Conservation (phyloP, 108 stramenopile species). For the Cyclotella distinguenda region DNA sequence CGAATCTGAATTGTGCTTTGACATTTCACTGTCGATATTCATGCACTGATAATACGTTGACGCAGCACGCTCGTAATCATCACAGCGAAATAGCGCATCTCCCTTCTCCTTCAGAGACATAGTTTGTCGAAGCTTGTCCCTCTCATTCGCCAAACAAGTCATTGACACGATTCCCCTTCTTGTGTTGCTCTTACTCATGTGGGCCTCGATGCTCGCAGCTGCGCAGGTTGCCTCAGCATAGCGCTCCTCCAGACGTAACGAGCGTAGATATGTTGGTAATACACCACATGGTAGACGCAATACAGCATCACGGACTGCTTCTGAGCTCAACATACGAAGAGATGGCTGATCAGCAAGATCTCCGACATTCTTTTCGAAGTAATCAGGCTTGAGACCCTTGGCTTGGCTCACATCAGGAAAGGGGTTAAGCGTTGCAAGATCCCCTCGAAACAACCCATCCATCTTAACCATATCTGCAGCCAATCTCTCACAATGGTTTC, state of each 20-base stretch:
- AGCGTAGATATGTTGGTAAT: conserved; percentile 56
- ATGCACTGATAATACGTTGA: conserved; percentile 63
- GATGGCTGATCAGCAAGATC: conserved; percentile 18
- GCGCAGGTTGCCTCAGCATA: conserved; percentile 62
- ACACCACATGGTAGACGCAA: conserved; percentile 61
- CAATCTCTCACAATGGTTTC: conserved; percentile 67
- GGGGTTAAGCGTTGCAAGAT: conserved; percentile 58
- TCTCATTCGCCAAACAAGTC: conserved; percentile 45
- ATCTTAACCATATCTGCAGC: conserved; percentile 57
- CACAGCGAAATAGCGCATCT: conserved; percentile 66
- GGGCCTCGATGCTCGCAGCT: conserved; percentile 35
- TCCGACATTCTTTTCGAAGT: conserved; percentile 38
- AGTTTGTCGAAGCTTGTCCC: conserved; percentile 50
- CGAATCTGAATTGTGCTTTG: conserved; percentile 24
- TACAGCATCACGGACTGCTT: conserved; percentile 68
- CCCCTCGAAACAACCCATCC: conserved; percentile 70
- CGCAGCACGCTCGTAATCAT: conserved; percentile 63
- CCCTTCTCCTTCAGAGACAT: conserved; percentile 58
- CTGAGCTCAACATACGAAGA: conserved; percentile 47
- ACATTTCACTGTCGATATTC: conserved; percentile 51
- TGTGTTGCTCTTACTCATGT: conserved; percentile 41
- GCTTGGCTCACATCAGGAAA: conserved; percentile 55
- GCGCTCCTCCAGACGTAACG: conserved; percentile 76
- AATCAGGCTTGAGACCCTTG: conserved; percentile 44
- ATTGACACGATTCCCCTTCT: conserved; percentile 29